Percentiles rank a stretch among this genome's conserved stretches.
phyloP scores from a whole-genome alignment of 495 filamentous ascomycete species.

The Podospora pseudopauciseta region DNA sequence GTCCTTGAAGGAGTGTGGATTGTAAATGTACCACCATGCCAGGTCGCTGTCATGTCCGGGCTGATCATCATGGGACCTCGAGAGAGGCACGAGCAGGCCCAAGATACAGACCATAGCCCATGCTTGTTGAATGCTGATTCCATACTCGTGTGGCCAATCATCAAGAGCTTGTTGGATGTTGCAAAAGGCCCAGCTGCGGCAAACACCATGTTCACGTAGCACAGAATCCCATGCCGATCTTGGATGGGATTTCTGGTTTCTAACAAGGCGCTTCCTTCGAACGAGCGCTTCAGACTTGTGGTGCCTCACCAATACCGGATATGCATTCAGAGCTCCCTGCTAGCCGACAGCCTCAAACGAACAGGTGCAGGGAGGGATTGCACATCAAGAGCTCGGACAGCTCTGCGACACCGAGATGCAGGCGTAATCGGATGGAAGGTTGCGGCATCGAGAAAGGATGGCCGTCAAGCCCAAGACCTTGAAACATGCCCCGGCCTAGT shows the following conservation, averaged over 20 bases:
- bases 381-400: not conserved
- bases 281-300: not conserved
- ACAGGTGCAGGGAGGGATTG: not conserved
- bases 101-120: not conserved
- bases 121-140: too few species aligned
- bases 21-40: not conserved
- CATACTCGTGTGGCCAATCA: not conserved
- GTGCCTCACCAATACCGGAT: not conserved
- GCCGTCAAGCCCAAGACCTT: not conserved
- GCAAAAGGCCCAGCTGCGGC: not conserved
- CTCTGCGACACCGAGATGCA: not conserved
- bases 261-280: not conserved
- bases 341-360: slow-evolving; percentile 9
- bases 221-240: slow-evolving; percentile 7
- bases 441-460: not conserved
- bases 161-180: not conserved
- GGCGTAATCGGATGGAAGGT: not conserved
- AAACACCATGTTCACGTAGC: not conserved
- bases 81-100: not conserved
- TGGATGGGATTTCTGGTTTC: slow-evolving; percentile 3
- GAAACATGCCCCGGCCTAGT: not conserved
- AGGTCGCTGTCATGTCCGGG: not conserved
- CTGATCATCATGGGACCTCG: not conserved
- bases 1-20: not conserved
- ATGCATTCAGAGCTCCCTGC: not conserved